A percentile compares a stretch with the other conserved stretches of the same genome.
Conservation (phyloP, 2,329 filamentous ascomycete species). For the Colletotrichum horii region DNA sequence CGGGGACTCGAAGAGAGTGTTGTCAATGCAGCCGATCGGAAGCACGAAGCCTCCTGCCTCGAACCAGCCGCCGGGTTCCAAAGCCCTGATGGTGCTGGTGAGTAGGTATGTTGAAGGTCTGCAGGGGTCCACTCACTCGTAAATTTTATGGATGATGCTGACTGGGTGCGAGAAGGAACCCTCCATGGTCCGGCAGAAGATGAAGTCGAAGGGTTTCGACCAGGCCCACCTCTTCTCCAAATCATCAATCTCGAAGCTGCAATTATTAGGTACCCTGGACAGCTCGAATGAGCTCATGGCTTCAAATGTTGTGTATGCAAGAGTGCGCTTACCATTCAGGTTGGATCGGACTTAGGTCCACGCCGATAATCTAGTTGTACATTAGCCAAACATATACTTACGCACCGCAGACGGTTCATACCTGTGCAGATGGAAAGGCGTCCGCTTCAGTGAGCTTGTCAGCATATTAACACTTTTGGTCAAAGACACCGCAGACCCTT, state of each 20-base stretch:
- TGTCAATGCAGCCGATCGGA: not conserved
- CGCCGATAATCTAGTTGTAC: not conserved
- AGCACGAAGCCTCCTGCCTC: not conserved
- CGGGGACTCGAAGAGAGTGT: not conserved
- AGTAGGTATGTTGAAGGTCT: not conserved
- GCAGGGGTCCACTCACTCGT: not conserved
- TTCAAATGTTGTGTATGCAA: not conserved
- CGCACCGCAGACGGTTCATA: not conserved
- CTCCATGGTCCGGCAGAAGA: not conserved
- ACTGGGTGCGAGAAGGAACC: not conserved
- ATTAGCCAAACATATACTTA: not conserved
- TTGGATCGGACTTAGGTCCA: not conserved
- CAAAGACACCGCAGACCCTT: not conserved
- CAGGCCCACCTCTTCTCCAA: not conserved
- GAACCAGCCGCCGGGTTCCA: not conserved
- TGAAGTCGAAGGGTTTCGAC: not conserved
- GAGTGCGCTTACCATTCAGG: not conserved
- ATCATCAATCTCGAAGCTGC: not conserved
- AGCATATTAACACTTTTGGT: not conserved
- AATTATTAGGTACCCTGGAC: not conserved
- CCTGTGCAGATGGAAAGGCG: not conserved
- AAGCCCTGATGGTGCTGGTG: accelerated
- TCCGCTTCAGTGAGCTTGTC: not conserved
- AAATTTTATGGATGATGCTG: not conserved
- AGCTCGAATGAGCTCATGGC: not conserved